Evolutionary conservation across 2,329 filamentous ascomycete genomes (phyloP), one percentile per base, ranked within the genome.

Genomic region (Fusarium mexicanum): DNA sequence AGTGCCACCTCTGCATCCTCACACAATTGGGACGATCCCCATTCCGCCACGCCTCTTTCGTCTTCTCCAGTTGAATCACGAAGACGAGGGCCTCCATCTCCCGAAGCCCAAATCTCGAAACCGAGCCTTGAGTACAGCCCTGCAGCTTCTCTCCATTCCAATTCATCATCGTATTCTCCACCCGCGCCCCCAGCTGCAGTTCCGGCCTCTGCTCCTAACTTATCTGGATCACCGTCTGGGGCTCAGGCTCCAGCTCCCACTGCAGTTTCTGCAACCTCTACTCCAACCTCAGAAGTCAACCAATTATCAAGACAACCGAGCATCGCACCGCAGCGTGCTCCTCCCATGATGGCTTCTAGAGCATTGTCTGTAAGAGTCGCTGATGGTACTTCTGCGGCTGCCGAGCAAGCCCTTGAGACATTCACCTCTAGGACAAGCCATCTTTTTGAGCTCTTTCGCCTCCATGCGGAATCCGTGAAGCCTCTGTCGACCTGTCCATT

Each of bases 381-480:
- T 11, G 87, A 89, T 60, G 71, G 71, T 44, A 82, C 83, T 17
- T 75, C 80, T 62, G 83, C 87, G 9, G 84, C 88, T n/a, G 85
- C 85, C 6, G 91, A 93, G 57, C 90, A 91, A 63, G 92, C 94
- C 1, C 86, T 95, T 57, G 83, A 87, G 13, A 89, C 91, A 18
- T 97, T 98, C 79, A 89, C 90, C 8, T 80, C 84, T 11, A 91
- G 94, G 33, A 93, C 93, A 7, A 89, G 88, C 26, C 93, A 95
- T 79, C 88, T 96, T 76, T 91, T 90, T 70, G 91, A 92, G 73
- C 86, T 96, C 6, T 97, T 97, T 79, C 87, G 91, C 43, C 83
- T 96, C 48, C 93, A 95, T 65, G 92, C 94, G 0, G 94, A 97
- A 80, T 89, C 91, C 38, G 86, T 92, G 37, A 91, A 90, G 71